Evolutionary conservation across 306 rosid genomes (phyloP).

Genomic region (Medicago arabica): DNA sequence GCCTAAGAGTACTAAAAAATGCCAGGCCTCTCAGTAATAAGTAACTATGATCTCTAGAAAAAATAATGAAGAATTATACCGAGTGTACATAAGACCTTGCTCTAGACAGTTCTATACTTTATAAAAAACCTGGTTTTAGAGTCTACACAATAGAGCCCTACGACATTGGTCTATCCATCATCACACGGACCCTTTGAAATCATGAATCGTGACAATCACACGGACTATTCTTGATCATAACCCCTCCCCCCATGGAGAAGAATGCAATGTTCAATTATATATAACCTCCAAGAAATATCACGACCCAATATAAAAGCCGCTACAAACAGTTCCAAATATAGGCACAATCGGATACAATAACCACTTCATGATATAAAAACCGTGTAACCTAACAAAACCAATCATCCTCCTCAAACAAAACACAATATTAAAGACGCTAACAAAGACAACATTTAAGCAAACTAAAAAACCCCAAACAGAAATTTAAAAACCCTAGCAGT

Average conservation of each 20-base stretch:
- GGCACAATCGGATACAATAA: constrained; percentile 20
- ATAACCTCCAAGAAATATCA: constrained; percentile 22
- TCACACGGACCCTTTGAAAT: neutral
- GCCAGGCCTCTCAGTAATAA: neutral
- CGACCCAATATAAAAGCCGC: constrained; percentile 2
- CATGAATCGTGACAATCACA: neutral
- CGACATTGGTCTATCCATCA: constrained; percentile 16
- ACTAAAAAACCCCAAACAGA: constrained; percentile 9
- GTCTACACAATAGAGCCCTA: constrained; percentile 4
- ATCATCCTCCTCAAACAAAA: neutral
- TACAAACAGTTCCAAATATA: constrained; percentile 11
- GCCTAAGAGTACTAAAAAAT: constrained; percentile 4
- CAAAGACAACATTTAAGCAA: constrained; percentile 4
- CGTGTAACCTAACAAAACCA: constrained; percentile 23
- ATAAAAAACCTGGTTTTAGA: constrained; percentile 11
- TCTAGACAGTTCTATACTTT: neutral
- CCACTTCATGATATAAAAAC: constrained; percentile 31
- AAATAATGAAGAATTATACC: constrained; percentile 1
- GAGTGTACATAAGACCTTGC: neutral
- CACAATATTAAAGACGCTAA: constrained; percentile 1
- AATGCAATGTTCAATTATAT: neutral
- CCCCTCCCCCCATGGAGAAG: neutral
- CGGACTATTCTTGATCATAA: neutral
- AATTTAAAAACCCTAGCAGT: constrained; percentile 13
- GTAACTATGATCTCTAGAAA: neutral